Conservation (phyloP, 2,329 filamentous ascomycete genomes). For the Pseudogymnoascus sp. region DNA sequence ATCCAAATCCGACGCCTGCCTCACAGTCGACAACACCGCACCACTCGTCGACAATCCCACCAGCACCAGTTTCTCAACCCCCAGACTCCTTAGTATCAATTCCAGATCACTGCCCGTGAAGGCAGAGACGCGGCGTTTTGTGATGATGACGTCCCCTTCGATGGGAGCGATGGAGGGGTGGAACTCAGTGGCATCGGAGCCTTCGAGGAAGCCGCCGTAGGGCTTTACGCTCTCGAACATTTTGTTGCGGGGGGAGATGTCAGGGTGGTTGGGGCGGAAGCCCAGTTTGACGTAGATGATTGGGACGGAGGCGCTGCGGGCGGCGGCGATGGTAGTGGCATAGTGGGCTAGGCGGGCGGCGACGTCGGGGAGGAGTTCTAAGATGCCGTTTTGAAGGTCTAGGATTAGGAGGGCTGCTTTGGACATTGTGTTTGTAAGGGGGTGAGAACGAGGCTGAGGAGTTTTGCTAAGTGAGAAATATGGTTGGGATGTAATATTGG, state of each 20-base stretch:
- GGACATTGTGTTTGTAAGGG: conserved; percentile 3
- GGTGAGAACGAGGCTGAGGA: no score
- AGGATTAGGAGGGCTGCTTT: conserved; percentile 29
- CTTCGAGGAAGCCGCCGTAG: conserved; percentile 21
- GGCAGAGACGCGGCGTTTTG: conserved; percentile 30
- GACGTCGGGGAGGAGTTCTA: conserved; percentile 19
- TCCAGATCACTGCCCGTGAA: conserved; percentile 30
- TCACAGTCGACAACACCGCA: conserved; percentile 31
- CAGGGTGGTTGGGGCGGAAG: conserved; percentile 28
- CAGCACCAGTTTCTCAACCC: conserved; percentile 25
- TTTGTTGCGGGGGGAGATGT: conserved; percentile 23
- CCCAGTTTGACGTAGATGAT: conserved; percentile 28
- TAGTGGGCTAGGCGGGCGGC: conserved; percentile 19
- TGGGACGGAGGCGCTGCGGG: conserved; percentile 15
- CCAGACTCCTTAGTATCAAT: conserved; percentile 25
- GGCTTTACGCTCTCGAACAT: conserved; percentile 16
- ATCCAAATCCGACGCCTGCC: conserved; percentile 30
- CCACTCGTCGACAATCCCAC: conserved; percentile 29
- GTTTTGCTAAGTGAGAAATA: neutral
- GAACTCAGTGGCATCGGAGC: conserved; percentile 19
- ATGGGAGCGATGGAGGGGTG: conserved; percentile 16
- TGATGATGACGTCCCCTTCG: conserved; percentile 25
- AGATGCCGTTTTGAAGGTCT: conserved; percentile 28
- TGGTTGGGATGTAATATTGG: neutral
- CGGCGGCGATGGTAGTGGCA: conserved; percentile 21